Evolutionary conservation across 257 asterid species (phyloP), one percentile per base, ranked within the genome.

Genomic region (Eucommia ulmoides): DNA sequence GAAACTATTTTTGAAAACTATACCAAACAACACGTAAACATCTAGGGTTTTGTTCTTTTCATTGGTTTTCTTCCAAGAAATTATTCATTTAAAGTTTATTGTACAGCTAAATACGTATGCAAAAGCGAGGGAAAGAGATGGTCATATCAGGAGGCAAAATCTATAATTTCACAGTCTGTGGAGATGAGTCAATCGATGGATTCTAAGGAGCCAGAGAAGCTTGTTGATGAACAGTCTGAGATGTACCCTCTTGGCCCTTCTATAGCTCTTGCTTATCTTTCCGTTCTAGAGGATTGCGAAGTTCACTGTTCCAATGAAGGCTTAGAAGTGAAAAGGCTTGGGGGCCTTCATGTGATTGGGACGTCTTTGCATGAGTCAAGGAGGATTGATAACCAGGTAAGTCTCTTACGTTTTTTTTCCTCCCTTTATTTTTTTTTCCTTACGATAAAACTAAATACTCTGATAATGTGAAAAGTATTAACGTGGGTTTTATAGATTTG

Each of bases 341-440:
- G 98, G 33, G 98, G 98, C 38, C 92, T 91, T 68, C 98, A 86
- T 62, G 98, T 91, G 56, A 81, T 91, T 56, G 98, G 96, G 59
- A 91, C 98, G 46, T 91, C 98, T 64, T 74, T 91, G 47, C 98
- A 91, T 6, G 98, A 91, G 74, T 91, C 98, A 8, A 72, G 98
- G 67, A 83, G 98, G 75, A 91, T 91, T 12, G 98, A 91, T 67
- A 91, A 91, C 72, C 98, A 89, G 98, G 98, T 79, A 47, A 64
- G 42, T 58, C 19, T 16, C 9, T 42, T 42, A 2, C 3, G n/a
- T 35, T 14, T n/a, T n/a, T n/a, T n/a, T n/a, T n/a, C n/a, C n/a
- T n/a, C n/a, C n/a, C n/a, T n/a, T n/a, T n/a, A n/a, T n/a, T n/a
- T n/a, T n/a, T n/a, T n/a, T n/a, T n/a, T n/a, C n/a, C n/a, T n/a